Percentiles rank a stretch among this genome's conserved stretches.
These are phyloP conservation scores for Phytophthora citrophthora DNA, from an alignment of 352 stramenopile species.

Conservation along the genomic window DNA sequence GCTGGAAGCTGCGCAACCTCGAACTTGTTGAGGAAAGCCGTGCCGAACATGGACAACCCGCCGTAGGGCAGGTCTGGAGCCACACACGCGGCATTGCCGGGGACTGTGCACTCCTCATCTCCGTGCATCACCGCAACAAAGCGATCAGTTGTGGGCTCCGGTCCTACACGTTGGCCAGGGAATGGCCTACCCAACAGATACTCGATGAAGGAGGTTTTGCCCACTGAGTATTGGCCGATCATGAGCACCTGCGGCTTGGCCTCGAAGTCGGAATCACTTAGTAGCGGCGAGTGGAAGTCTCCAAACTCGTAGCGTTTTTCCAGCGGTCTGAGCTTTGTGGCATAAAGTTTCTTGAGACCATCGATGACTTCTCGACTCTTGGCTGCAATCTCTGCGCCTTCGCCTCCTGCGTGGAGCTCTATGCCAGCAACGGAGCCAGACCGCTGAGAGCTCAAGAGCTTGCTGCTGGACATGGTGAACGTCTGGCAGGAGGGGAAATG, in stretches of 20 bases:
- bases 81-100: constrained; percentile 97
- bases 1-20: constrained; percentile 95
- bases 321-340: constrained; percentile 77
- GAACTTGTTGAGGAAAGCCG: constrained; percentile 99
- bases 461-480: constrained; percentile 22
- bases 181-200: constrained; percentile 97
- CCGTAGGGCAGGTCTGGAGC: constrained; percentile 94
- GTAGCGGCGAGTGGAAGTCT: constrained; percentile 92
- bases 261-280: constrained; percentile 96
- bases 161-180: constrained; percentile 96
- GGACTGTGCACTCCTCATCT: constrained; percentile 95
- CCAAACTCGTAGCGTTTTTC: constrained; percentile 94
- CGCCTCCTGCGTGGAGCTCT: constrained; percentile 47
- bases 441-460: constrained; percentile 19
- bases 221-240: constrained; percentile 98
- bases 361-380: constrained; percentile 79
- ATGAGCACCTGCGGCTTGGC: constrained; percentile 98
- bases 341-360: constrained; percentile 83
- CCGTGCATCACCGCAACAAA: constrained; percentile 99
- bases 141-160: constrained; percentile 98
- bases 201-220: constrained; percentile 98
- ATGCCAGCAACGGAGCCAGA: constrained; percentile 26
- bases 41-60: constrained; percentile 96
- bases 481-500: constrained; percentile 4
- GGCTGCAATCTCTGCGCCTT: constrained; percentile 67